Conservation (phyloP, 108 stramenopile genomes). For the Epithemia pelagica region DNA sequence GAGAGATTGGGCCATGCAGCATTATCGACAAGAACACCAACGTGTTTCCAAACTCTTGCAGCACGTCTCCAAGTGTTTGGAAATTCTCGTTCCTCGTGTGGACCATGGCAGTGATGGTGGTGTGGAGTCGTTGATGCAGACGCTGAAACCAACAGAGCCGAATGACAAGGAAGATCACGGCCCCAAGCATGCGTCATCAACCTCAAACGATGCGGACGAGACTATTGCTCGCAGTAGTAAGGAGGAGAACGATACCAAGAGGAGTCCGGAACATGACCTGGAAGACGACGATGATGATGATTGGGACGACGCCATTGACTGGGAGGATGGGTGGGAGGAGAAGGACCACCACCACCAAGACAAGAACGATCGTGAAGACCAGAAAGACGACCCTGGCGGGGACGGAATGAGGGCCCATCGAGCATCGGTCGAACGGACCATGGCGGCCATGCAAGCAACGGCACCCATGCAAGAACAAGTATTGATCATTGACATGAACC, state of each 20-base stretch:
- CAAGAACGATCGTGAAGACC: background rate
- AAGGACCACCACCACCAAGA: background rate
- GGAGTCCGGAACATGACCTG: slow-evolving; percentile 2
- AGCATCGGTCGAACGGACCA: slow-evolving; percentile 33
- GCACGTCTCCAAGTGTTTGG: slow-evolving; percentile 19
- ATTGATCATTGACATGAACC: slow-evolving; percentile 26
- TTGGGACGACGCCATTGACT: slow-evolving; percentile 32
- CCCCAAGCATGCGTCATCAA: too few relatives aligned
- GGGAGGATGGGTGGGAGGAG: slow-evolving; percentile 35
- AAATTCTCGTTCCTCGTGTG: slow-evolving; percentile 39
- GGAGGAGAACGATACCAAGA: too few relatives aligned
- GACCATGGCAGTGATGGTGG: too few relatives aligned
- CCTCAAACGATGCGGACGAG: background rate
- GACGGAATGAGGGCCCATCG: too few relatives aligned
- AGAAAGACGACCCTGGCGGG: background rate
- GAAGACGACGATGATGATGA: slow-evolving; percentile 20
- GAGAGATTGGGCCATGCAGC: slow-evolving; percentile 32
- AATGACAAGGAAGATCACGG: slow-evolving; percentile 1
- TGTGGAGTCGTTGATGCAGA: too few relatives aligned
- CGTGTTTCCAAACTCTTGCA: slow-evolving; percentile 20
- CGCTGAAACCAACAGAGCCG: background rate
- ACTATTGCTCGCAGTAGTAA: too few relatives aligned
- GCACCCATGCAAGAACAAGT: slow-evolving; percentile 18
- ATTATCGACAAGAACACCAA: slow-evolving; percentile 19
- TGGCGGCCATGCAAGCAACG: slow-evolving; percentile 30